These are phyloP conservation scores for Syzygium aromaticum DNA, from an alignment of 345 rosid species.

Conservation along the genomic window DNA sequence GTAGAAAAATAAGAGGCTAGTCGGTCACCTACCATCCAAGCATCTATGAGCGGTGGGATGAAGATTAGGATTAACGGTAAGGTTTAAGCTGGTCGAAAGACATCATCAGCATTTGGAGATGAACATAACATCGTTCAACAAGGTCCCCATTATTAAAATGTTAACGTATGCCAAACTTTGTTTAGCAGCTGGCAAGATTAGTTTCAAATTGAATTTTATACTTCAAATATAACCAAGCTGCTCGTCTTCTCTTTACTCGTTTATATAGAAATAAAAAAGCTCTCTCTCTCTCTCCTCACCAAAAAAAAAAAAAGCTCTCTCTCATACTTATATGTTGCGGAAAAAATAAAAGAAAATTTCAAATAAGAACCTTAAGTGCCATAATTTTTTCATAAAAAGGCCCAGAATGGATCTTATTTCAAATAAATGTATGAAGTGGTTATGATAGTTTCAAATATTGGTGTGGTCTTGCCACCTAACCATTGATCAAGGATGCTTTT, in stretches of 20 bases:
- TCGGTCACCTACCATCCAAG: not conserved
- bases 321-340: not conserved
- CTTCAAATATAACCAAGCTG: no score
- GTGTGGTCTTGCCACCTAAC: no score
- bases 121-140: not conserved
- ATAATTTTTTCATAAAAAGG: not conserved
- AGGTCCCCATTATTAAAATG: not conserved
- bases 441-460: no score
- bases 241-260: not conserved
- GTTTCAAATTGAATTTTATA: not conserved
- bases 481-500: no score
- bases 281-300: no score
- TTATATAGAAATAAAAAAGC: no score
- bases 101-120: not conserved
- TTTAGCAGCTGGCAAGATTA: no score
- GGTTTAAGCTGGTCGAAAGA: not conserved
- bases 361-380: no score
- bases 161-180: not conserved
- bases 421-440: no score
- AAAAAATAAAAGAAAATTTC: no score
- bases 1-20: not conserved
- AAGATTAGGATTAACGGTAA: not conserved
- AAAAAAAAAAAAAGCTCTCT: no score
- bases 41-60: not conserved
- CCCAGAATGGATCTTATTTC: no score